phyloP scores from a whole-genome alignment of 2,329 filamentous ascomycete genomes.

The Exophiala alcalophila region DNA sequence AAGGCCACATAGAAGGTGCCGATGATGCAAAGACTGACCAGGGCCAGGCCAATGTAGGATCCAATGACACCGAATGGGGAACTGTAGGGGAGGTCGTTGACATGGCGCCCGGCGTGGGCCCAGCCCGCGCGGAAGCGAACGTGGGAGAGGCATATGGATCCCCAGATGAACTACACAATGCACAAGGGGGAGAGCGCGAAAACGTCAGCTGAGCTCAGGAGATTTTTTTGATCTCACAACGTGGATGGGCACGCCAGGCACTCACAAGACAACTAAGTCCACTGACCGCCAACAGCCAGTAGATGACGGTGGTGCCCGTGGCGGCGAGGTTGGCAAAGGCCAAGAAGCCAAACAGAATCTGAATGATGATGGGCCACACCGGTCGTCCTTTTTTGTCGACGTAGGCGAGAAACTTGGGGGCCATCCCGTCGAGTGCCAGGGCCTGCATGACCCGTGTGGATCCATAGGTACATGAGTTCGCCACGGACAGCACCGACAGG shows the following conservation, averaged over 20 bases:
- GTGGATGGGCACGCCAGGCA: too few species aligned
- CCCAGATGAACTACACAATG: conserved; percentile 74
- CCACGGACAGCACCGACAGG: conserved; percentile 83
- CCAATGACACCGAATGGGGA: conserved; percentile 76
- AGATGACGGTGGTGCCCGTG: conserved; percentile 53
- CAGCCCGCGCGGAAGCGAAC: conserved; percentile 85
- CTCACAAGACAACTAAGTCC: too few species aligned
- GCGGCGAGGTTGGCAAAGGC: conserved; percentile 66
- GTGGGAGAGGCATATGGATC: conserved; percentile 48
- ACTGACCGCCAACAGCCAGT: conserved; percentile 76
- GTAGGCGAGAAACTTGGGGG: conserved; percentile 72
- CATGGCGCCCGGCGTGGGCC: conserved; percentile 63
- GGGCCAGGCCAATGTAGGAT: conserved; percentile 72
- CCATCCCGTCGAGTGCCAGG: conserved; percentile 81
- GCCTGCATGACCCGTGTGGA: conserved; percentile 87
- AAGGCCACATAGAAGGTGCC: conserved; percentile 87
- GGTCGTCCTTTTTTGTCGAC: conserved; percentile 80
- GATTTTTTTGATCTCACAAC: too few species aligned
- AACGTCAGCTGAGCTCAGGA: too few species aligned
- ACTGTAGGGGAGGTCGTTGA: conserved; percentile 74
- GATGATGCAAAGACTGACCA: conserved; percentile 54
- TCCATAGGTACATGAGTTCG: conserved; percentile 87
- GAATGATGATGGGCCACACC: conserved; percentile 66
- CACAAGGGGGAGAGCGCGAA: too few species aligned
- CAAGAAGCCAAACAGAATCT: conserved; percentile 67